These are phyloP conservation scores for Fusarium citri DNA, from an alignment of 2,329 filamentous ascomycete species.

Conservation along the genomic window DNA sequence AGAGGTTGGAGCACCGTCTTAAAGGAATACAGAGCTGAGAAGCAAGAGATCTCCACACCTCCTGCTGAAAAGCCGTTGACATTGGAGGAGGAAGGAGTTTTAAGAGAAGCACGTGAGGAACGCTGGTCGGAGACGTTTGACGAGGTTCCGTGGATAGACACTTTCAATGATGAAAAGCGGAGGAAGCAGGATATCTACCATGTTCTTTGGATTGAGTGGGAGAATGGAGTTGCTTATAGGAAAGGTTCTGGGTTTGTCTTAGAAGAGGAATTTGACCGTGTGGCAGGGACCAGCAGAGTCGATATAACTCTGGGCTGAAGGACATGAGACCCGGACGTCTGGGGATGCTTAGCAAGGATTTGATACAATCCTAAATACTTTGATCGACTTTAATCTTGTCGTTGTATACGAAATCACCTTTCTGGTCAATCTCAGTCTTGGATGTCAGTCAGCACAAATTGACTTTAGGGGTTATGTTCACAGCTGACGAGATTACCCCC, in stretches of 20 bases:
- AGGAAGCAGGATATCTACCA: neutral
- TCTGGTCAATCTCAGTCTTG: neutral
- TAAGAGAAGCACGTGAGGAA: accelerated
- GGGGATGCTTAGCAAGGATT: too few species aligned
- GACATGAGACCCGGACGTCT: too few species aligned
- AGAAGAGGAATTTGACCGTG: neutral
- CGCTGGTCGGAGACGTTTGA: too few species aligned
- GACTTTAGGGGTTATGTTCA: too few species aligned
- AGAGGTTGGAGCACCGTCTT: neutral
- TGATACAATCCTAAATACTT: too few species aligned
- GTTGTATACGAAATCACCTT: too few species aligned
- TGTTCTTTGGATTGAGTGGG: neutral
- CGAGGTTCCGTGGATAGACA: neutral
- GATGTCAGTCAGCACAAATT: too few species aligned
- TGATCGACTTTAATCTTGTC: too few species aligned
- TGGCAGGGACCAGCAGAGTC: neutral
- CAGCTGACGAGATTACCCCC: too few species aligned
- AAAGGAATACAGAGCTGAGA: too few species aligned
- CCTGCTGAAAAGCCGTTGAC: accelerated
- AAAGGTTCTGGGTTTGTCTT: neutral
- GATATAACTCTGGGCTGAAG: too few species aligned
- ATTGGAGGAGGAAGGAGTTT: accelerated
- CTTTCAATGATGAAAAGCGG: neutral
- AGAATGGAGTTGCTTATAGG: neutral
- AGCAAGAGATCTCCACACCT: too few species aligned